These are phyloP conservation scores for Yarrowia hollandica DNA, from an alignment of 805 yeast genomes.

Conservation along the genomic window DNA sequence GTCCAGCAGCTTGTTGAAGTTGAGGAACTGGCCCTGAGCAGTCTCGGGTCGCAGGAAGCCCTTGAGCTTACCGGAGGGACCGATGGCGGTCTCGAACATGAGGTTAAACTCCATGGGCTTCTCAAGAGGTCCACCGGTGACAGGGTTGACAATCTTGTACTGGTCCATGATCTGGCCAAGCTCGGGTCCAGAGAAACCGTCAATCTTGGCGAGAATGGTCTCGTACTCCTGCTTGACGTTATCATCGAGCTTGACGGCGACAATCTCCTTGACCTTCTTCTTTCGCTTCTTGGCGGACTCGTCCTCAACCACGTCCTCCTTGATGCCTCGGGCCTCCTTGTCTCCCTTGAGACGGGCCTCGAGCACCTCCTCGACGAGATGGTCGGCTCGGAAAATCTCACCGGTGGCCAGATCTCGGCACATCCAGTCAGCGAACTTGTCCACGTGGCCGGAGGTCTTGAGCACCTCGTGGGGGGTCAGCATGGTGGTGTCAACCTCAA, in stretches of 20 bases:
- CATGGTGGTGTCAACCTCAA: conserved; percentile 97
- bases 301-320: conserved; percentile 68
- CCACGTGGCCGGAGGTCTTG: conserved; percentile 99
- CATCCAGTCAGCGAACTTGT: conserved; percentile 99
- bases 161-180: conserved; percentile 85
- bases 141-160: conserved; percentile 87
- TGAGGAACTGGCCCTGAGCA: conserved; percentile 98
- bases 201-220: conserved; percentile 80
- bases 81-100: conserved; percentile 99
- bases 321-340: conserved; percentile 90
- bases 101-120: conserved; percentile 94
- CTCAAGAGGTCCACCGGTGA: conserved; percentile 79
- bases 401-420: conserved; percentile 93
- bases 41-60: conserved; percentile 98
- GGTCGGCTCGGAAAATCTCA: conserved; percentile 98
- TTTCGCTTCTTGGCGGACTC: conserved; percentile 90
- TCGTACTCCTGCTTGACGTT: conserved; percentile 77
- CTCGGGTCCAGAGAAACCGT: conserved; percentile 90
- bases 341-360: conserved; percentile 97
- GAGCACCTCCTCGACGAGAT: conserved; percentile 93
- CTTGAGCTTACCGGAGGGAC: conserved; percentile 95
- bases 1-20: conserved; percentile 89
- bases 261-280: conserved; percentile 87
- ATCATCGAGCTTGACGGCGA: conserved; percentile 85
- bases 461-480: conserved; percentile 96